Evolutionary conservation across 1,284 basidiomycete genomes (phyloP), one percentile per base, ranked within the genome.

Genomic region (Ganoderma resinaceum): DNA sequence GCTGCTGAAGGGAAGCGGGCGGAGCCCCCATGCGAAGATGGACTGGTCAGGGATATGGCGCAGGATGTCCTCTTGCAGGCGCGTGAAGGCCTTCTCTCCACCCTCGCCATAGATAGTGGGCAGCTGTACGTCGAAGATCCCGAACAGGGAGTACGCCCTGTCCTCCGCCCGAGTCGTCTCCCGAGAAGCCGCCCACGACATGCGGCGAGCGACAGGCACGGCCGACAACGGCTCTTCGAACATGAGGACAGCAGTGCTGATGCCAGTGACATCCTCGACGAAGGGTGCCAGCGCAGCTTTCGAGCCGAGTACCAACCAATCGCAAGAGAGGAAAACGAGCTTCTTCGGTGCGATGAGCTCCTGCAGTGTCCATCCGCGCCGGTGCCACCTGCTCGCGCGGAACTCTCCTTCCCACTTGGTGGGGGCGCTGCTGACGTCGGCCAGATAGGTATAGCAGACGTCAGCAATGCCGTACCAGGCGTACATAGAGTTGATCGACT

Each of bases 401-500:
- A 72, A 66, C 59, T n/a, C 55, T 4, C 0, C 18, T 3, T 31
- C 31, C 52, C 52, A 55, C 18, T 12, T 20, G 40, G 3, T 57
- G 59, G 37, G 63, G 55, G 40, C 58, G 59, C 63, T 43, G 9
- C 16, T 53, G 40, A 72, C 66, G 49, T 72, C 71, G 49, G 52
- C 42, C 20, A 72, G 71, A 38, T 61, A 66, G 18, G 65, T 69
- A 14, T 63, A 72, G 63, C 71, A 72, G 35, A 70, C 69, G n/a
- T 66, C 53, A 0, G 71, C 68, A 16, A 63, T 60, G 11, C 60
- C 64, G 33, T 72, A 72, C 69, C 69, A 69, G 26, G 65, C 20
- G 63, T 61, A 70, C 67, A 72, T 70, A 33, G 71, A 72, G 65
- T 72, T 72, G 58, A 70, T 46, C 1, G 71, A 67, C 33, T 72